Evolutionary conservation across 176 grass and related monocot genomes (phyloP).

Genomic region (Zea luxurians): DNA sequence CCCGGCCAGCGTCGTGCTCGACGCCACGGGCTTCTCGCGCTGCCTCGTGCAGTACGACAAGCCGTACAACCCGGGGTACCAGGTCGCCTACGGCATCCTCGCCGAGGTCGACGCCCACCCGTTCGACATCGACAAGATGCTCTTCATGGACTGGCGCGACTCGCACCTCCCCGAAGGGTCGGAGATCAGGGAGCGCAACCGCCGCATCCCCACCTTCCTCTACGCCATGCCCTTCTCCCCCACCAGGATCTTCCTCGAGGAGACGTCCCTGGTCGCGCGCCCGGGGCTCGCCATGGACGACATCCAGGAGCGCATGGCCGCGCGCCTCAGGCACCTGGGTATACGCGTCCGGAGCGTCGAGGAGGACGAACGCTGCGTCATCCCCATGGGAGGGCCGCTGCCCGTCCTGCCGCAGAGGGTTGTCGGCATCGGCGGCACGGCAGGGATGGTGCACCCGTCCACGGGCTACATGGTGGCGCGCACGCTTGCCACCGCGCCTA

Average conservation of each 20-base stretch:
- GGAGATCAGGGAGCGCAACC: conserved; percentile 58
- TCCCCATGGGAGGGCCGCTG: conserved; percentile 90
- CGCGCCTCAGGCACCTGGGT: conserved; percentile 68
- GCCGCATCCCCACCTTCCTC: conserved; percentile 78
- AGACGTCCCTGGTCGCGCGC: conserved; percentile 88
- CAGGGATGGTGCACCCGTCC: conserved; percentile 94
- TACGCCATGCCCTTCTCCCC: conserved; percentile 97
- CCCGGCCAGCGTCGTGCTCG: conserved; percentile 72
- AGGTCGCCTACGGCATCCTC: conserved; percentile 93
- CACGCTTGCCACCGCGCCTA: conserved; percentile 79
- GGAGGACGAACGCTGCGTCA: conserved; percentile 92
- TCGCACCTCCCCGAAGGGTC: conserved; percentile 63
- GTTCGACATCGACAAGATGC: conserved; percentile 96
- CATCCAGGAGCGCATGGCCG: conserved; percentile 95
- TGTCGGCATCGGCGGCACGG: conserved; percentile 91
- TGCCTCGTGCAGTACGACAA: conserved; percentile 88
- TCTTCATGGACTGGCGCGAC: conserved; percentile 99
- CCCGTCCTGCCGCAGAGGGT: conserved; percentile 90
- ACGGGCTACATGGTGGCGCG: conserved; percentile 98
- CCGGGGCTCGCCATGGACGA: conserved; percentile 87
- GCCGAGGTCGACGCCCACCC: conserved; percentile 93
- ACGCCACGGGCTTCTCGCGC: conserved; percentile 89
- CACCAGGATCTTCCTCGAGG: conserved; percentile 88
- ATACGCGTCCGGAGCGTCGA: conserved; percentile 82
- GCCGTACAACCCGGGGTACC: conserved; percentile 90